Evolutionary conservation across 352 stramenopile genomes (phyloP), one percentile per base, ranked within the genome.

Genomic region (Peronospora farinosa): DNA sequence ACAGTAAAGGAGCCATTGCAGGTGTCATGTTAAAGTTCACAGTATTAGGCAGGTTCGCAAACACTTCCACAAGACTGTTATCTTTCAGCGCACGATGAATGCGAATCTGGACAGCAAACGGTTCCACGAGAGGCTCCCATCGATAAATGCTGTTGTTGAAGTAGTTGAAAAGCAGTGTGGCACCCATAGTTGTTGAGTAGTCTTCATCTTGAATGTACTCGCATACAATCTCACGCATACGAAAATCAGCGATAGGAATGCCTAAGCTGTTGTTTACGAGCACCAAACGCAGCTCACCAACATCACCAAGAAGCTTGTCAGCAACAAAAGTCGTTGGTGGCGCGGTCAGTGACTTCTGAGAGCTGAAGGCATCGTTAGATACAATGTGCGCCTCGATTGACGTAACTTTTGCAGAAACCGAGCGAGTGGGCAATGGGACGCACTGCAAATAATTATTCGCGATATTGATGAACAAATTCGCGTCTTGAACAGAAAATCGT

Each of bases 141-240:
- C 81, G 75, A 45, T 95, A 95, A 50, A 95, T 95, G 44, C 84
- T 92, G 61, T 95, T 95, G 67, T 95, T 95, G 61, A 95, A 95
- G 52, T 92, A 95, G 51, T 92, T 91, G 50, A 91, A 77, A 21
- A 82, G 74, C 41, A 95, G 31, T 13, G 86, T 90, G 5, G 74
- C 79, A 11, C 84, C 84, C 36, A 90, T 57, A 7, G 78, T 84
- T 17, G 83, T 87, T 23, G 79, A 89, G 47, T 78, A 90, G 32
- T 88, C 80, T 53, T 93, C 78, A 40, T 91, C 78, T 66, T 89
- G 69, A 9, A 89, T 85, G 42, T 90, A 92, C 63, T 95, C 78
- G 49, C 84, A 95, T 44, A 89, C 81, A 47, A 95, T 92, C 28
- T 95, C 84, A 9, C 74, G 72, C 57, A 95, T 72, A 41, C 88